Conservation (phyloP, 2,329 filamentous ascomycete genomes). For the Arthrobotrys musiformis region DNA sequence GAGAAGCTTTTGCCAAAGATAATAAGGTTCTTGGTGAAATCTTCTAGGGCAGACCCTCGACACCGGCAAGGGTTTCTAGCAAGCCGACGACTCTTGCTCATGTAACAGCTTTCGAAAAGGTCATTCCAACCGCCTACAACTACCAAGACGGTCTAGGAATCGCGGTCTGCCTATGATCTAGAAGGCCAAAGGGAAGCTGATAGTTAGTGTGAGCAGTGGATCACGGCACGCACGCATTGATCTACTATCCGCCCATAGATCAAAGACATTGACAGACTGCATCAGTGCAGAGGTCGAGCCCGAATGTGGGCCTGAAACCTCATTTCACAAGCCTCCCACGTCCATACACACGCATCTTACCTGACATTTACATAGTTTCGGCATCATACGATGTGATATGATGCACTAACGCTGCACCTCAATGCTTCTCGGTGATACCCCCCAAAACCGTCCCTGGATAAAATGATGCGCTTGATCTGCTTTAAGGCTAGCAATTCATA, state of each 20-base stretch:
- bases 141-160: slow-evolving; percentile 6
- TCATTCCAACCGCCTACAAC: slow-evolving; percentile 8
- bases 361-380: neutral
- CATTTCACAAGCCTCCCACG: neutral
- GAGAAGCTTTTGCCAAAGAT: slow-evolving; percentile 34
- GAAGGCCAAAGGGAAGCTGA: slow-evolving; percentile 34
- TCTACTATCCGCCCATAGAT: slow-evolving; percentile 18
- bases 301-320: neutral
- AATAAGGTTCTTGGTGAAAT: slow-evolving; percentile 10
- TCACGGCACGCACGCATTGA: slow-evolving; percentile 11
- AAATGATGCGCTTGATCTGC: slow-evolving; percentile 2
- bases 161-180: slow-evolving; percentile 20
- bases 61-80: neutral
- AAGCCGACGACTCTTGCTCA: neutral
- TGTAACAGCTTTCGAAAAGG: slow-evolving; percentile 1
- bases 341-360: no score
- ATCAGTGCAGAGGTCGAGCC: no score
- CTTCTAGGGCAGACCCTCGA: slow-evolving; percentile 27
- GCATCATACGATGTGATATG: slow-evolving; percentile 11
- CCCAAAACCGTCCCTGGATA: slow-evolving; percentile 8
- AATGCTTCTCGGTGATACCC: neutral
- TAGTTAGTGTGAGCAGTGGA: neutral
- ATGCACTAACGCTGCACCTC: neutral
- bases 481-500: neutral
- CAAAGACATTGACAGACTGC: neutral